A percentile compares a stretch with the other conserved stretches of the same genome.
Conservation (phyloP, 2,329 filamentous ascomycete genomes). For the Botryotinia convoluta region DNA sequence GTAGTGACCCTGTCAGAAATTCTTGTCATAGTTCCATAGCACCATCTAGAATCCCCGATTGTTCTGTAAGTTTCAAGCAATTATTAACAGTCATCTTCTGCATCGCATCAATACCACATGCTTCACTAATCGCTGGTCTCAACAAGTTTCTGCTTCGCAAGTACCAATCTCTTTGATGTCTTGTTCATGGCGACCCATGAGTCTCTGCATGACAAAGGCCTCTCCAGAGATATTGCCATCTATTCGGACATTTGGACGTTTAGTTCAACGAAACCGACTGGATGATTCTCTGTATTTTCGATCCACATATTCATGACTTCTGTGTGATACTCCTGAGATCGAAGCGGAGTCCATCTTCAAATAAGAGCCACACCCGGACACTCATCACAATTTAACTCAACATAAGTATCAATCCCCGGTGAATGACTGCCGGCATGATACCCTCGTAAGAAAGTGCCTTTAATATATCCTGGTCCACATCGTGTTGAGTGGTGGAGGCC, state of each 20-base stretch:
- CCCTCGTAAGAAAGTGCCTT: too few species aligned
- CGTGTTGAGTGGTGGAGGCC: background rate
- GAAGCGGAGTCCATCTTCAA: too few species aligned
- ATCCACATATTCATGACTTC: background rate
- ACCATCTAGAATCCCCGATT: background rate
- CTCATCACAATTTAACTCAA: background rate
- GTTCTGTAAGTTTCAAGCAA: background rate
- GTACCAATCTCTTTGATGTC: background rate
- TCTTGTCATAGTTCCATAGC: background rate
- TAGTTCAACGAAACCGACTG: background rate
- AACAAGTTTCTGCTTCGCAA: background rate
- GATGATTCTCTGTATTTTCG: background rate
- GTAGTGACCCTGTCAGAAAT: background rate
- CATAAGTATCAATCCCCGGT: background rate
- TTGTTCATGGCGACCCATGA: background rate
- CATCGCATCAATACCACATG: background rate
- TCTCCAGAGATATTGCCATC: background rate
- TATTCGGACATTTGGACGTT: too few species aligned
- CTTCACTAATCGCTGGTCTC: background rate
- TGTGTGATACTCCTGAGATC: background rate
- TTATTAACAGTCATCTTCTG: background rate
- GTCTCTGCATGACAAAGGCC: background rate
- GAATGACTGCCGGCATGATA: too few species aligned
- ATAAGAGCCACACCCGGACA: background rate
- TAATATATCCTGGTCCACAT: too few species aligned